Conservation (phyloP, 2,329 filamentous ascomycete genomes). For the Beauveria sp. region DNA sequence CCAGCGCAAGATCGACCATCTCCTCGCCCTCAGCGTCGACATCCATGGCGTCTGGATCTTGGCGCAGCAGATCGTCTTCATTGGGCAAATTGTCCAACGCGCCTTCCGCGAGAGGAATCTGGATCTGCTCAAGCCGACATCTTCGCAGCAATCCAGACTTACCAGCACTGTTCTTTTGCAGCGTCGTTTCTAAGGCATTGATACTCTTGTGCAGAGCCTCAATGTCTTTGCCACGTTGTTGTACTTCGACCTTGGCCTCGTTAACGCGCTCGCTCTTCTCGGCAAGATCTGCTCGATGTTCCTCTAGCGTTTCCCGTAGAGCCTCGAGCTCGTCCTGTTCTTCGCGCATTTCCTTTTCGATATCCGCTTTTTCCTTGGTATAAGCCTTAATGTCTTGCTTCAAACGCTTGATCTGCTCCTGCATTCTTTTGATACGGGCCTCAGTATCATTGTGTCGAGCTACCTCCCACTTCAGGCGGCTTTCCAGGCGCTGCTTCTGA, state of each 20-base stretch:
- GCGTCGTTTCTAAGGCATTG: slow-evolving; percentile 73
- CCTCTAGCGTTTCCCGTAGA: slow-evolving; percentile 63
- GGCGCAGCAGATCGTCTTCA: slow-evolving; percentile 69
- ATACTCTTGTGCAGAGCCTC: slow-evolving; percentile 68
- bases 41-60: slow-evolving; percentile 86
- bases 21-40: slow-evolving; percentile 63
- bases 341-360: slow-evolving; percentile 65
- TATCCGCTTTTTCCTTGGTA: slow-evolving; percentile 62
- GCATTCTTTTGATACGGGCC: slow-evolving; percentile 59
- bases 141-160: slow-evolving; percentile 79
- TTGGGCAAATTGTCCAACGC: slow-evolving; percentile 84
- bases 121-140: slow-evolving; percentile 90
- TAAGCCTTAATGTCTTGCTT: slow-evolving; percentile 63
- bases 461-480: slow-evolving; percentile 49
- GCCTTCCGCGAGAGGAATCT: slow-evolving; percentile 67
- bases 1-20: slow-evolving; percentile 57
- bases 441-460: slow-evolving; percentile 50
- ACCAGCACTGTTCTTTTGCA: slow-evolving; percentile 75
- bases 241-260: slow-evolving; percentile 71
- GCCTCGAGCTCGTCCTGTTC: slow-evolving; percentile 71
- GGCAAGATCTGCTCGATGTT: slow-evolving; percentile 58
- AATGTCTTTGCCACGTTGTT: slow-evolving; percentile 77
- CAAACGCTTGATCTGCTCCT: slow-evolving; percentile 59
- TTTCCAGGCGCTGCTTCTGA: slow-evolving; percentile 69
- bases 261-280: slow-evolving; percentile 67